Base-by-base conservation (phyloP, 2,329 filamentous ascomycete genomes). In the Phialophora macrospora region DNA sequence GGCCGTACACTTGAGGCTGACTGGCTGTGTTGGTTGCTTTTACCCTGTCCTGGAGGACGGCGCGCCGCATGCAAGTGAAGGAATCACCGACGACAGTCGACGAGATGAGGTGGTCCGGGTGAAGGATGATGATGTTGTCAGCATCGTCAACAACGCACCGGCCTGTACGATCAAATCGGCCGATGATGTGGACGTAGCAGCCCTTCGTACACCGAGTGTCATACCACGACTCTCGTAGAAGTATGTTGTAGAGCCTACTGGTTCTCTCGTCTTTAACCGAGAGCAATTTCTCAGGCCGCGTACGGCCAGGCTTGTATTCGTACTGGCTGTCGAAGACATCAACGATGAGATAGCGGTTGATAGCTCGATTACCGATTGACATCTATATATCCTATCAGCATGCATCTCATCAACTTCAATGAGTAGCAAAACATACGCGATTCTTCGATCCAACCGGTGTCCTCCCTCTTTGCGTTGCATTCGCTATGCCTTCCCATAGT, bases 81-180 rank as follows among this genome's bases (percentile, higher is more conserved):
- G 95, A 97, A 77, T 99, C 95, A n/a, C 93, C 93, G 51, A 99
- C 90, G 4, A 96, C 92, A 0, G 95, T 98, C 2, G 95, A 90
- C 2, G 95, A 98, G 60, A 99, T 90, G 38, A 99, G 85, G 78
- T 98, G 93, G 74, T 99, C 95, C 0, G 95, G 95, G 74, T 99
- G 93, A 14, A 99, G 80, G 64, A 99, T 93, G 58, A 99, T 81
- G 77, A 98, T 90, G 72, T 93, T 92, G 57, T 89, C 84, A 2
- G 85, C 83, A 75, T 98, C 92, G 74, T 96, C 90, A 68, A 98
- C 84, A 55, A 96, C 80, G 75, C 93, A 96, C 75, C 89, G 87
- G 1, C 91, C 91, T 17, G 80, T 83, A 0, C 78, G 71, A 64
- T 89, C 85, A 72, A 96, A 97, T 3, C 86, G 80, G 32, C 93